Evolutionary conservation across 1,139 yeast genomes (phyloP), one percentile per base, ranked within the genome.

Genomic region (Torulaspora globosa): DNA sequence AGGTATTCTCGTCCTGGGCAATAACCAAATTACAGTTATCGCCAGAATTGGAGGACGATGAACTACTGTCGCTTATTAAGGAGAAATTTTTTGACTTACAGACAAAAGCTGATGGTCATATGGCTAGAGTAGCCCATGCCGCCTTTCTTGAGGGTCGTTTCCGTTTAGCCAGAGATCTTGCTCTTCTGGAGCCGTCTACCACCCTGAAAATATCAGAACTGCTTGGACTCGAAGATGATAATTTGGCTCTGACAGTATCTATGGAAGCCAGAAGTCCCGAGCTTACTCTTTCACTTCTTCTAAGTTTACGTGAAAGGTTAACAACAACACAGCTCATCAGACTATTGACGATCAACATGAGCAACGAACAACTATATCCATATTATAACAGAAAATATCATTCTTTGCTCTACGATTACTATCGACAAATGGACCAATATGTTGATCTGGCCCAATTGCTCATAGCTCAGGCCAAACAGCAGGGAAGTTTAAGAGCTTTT

Each of bases 101-200:
- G 2, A 51, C 52, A 10, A 51, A 55, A 8, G 60, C 68, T 8
- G 45, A 48, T 14, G 68, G 84, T 0, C 75, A 94, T 0, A 81
- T 82, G 58, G 79, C 79, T 9, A 71, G 75, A 35, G 78, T 92
- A 30, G 81, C 94, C 0, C 72, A 74, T 14, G 73, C 78, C 21
- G 96, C 97, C 1, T 80, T 76, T 57, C 83, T 84, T 54, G 97
- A 92, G 64, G 98, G 98, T 1, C 72, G 97, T 29, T 65, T 75
- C 4, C 72, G 73, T 23, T 68, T 92, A 23, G 84, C 96, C 28
- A 78, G 82, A 47, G 69, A 76, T 39, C 65, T 90, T 23, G 73
- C 86, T 3, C 76, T 81, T 44, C 68, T 81, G 48, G 97, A 92
- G 60, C 83, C 86, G 0, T 72, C 82, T 4, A 75, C 84, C 0